Evolutionary conservation across 140 eudicot genomes (phyloP).

Genomic region (Flaveria floridana): DNA sequence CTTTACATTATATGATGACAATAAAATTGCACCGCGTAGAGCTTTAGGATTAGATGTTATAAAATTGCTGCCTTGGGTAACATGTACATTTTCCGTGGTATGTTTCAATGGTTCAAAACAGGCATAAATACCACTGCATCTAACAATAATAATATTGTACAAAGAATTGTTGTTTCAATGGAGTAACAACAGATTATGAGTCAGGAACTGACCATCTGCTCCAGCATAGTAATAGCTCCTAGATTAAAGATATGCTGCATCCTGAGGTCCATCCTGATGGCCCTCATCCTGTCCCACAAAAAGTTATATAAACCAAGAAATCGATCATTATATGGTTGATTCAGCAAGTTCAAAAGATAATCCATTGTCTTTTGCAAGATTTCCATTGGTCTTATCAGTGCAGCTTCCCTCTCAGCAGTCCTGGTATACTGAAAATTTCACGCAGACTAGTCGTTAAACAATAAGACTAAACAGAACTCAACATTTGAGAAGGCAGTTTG

Average conservation of each 20-base stretch:
- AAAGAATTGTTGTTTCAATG: background rate
- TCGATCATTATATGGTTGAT: constrained; percentile 70
- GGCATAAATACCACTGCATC: background rate
- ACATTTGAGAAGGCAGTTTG: background rate
- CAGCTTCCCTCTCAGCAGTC: constrained; percentile 98
- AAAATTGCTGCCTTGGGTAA: background rate
- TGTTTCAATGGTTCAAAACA: constrained; percentile 8
- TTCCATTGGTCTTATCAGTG: constrained; percentile 79
- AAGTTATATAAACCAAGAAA: constrained; percentile 90
- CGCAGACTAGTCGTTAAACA: background rate
- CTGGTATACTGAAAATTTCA: constrained; percentile 72
- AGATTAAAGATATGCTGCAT: constrained; percentile 91
- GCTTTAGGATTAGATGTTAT: background rate
- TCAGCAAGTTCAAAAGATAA: constrained; percentile 73
- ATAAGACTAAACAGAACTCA: background rate
- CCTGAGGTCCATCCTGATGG: constrained; percentile 94
- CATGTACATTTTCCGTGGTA: background rate
- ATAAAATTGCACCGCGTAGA: background rate
- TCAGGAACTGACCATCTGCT: constrained; percentile 77
- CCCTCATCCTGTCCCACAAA: constrained; percentile 98
- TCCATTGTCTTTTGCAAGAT: constrained; percentile 84
- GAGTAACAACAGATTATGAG: constrained; percentile 6
- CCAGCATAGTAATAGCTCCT: constrained; percentile 84
- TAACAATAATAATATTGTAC: constrained; percentile 4
- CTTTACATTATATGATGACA: constrained; percentile 12